A percentile compares a stretch with the other conserved stretches of the same genome.
phyloP scores from a whole-genome alignment of 2,329 filamentous ascomycete species.

The Rhynchosporium graminicola region DNA sequence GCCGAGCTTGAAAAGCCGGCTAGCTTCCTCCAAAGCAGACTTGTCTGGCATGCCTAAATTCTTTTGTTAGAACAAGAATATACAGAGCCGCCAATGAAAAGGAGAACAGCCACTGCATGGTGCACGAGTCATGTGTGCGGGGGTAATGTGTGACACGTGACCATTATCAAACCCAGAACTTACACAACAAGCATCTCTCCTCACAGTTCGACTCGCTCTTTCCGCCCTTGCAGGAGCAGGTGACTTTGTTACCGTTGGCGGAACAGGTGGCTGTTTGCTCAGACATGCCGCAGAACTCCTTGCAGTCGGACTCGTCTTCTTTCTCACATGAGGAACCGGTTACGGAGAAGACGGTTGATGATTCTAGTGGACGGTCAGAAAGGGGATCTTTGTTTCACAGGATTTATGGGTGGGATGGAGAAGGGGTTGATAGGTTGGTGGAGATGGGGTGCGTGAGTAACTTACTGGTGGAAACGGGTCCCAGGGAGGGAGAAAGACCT shows the following conservation, averaged over 20 bases:
- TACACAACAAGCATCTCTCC: conserved; percentile 31
- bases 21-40: conserved; percentile 25
- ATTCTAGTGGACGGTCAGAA: conserved; percentile 11
- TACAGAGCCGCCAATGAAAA: not conserved
- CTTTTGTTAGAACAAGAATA: not conserved
- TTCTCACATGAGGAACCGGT: conserved; percentile 22
- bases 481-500: conserved; percentile 12
- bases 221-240: conserved; percentile 29
- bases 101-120: not conserved
- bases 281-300: conserved; percentile 26
- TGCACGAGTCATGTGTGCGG: not conserved
- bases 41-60: conserved; percentile 28
- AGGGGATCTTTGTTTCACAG: no score
- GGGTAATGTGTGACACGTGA: conserved; percentile 15
- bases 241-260: conserved; percentile 28
- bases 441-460: conserved; percentile 3
- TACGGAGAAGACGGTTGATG: conserved; percentile 20
- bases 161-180: conserved; percentile 1
- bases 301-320: conserved; percentile 28
- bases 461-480: not conserved
- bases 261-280: conserved; percentile 25
- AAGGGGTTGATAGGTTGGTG: not conserved
- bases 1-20: conserved; percentile 22
- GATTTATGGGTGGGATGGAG: no score
- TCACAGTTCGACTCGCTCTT: conserved; percentile 30